Evolutionary conservation across 805 yeast species (phyloP), one percentile per base, ranked within the genome.

Genomic region (Metschnikowia drakensbergensis): DNA sequence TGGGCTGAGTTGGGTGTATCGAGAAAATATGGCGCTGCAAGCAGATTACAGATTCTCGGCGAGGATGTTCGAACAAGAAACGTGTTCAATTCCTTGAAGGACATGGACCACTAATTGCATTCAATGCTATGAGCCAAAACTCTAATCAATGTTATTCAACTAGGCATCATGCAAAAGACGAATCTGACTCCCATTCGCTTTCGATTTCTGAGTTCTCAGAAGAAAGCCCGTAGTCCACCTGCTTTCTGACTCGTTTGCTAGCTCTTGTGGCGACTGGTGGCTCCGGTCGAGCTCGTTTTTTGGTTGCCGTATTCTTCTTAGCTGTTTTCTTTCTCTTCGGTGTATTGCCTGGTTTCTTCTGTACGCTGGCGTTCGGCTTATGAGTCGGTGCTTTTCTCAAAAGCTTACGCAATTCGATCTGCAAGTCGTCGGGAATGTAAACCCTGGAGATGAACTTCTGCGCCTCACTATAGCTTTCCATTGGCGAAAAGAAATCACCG

Each of bases 11-110:
- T 69, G 2, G 80, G 79, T 3, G 68, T 71, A 2, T 82, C 76
- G 7, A 71, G 70, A 49, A 78, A 74, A 45, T 84, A 68, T 55
- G 84, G 95, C 4, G 90, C 92, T 6, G 92, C 96, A 10, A 86
- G 88, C 4, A 77, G 97, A 51, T 67, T 94, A 48, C 67, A 80
- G 45, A 76, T 92, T 5, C 65, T 89, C 28, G 91, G 91, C 3
- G 96, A 92, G 58, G 96, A 88, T 42, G 88, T 92, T 86, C 53
- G 61, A 9, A 58, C 62, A 1, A 67, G 67, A 0, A 82, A 85
- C 0, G 63, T 50, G 13, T 60, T 86, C 9, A 72, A 75, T n/a
- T 50, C 68, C 7, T 64, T 78, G 38, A 74, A 74, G 47, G 67
- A 63, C 17, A 71, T 79, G 80, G 79, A 70, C 37, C 37, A 46